phyloP scores from a whole-genome alignment of 768 basidiomycete genomes.

The Psilocybe cyanescens region DNA sequence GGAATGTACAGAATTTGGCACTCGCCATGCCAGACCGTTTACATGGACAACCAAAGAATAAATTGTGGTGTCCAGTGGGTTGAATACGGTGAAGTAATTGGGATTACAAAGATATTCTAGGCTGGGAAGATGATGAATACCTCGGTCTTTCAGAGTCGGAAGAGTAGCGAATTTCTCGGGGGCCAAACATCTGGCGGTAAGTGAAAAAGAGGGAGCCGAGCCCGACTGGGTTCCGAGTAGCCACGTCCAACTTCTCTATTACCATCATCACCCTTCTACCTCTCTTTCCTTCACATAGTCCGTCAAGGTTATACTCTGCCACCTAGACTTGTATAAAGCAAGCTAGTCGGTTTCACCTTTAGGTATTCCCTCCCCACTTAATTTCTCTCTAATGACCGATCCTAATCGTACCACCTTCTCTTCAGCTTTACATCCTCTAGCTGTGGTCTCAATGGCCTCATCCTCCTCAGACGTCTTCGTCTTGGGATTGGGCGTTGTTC shows the following conservation, averaged over 20 bases:
- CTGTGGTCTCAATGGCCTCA: conserved; percentile 55
- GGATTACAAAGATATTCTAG: neutral
- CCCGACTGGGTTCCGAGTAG: conserved; percentile 21
- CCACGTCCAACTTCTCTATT: conserved; percentile 30
- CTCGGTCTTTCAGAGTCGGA: neutral
- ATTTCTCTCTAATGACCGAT: conserved; percentile 31
- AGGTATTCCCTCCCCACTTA: conserved; percentile 29
- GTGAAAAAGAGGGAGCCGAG: conserved; percentile 5
- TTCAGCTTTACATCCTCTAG: conserved; percentile 39
- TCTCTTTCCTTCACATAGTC: conserved; percentile 20
- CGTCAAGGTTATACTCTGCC: conserved; percentile 18
- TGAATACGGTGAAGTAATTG: too few relatives aligned
- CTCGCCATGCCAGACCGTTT: too few relatives aligned
- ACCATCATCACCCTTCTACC: conserved; percentile 23
- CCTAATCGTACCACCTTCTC: conserved; percentile 42
- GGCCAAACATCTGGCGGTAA: conserved; percentile 22
- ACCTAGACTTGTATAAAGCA: conserved; percentile 20
- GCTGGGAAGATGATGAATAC: neutral
- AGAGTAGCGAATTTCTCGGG: conserved; percentile 10
- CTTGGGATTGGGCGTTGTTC: conserved; percentile 71
- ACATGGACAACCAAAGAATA: too few relatives aligned
- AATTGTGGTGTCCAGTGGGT: too few relatives aligned
- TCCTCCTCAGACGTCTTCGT: conserved; percentile 76
- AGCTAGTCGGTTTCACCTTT: conserved; percentile 25
- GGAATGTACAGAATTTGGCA: too few relatives aligned